Evolutionary conservation across 148 eudicot genomes (phyloP), one percentile per base, ranked within the genome.

Genomic region (Nyssa sinensis): DNA sequence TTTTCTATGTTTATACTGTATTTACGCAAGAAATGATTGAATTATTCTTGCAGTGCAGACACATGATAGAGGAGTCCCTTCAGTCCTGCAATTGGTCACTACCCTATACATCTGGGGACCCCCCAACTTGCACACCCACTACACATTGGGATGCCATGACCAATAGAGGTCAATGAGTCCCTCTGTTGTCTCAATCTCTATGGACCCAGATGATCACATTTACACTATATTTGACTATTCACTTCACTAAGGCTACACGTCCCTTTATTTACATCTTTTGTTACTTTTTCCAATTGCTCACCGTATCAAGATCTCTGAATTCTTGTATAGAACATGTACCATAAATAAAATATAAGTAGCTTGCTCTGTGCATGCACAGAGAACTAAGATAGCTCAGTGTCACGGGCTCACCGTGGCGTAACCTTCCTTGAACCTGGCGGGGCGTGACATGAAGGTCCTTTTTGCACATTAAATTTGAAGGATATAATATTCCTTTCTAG

Each of bases 91-190:
- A 27, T 34, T 35, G 33, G 53, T 72, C 58, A 61, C 31, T 61
- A 28, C 35, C 35, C 24, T 19, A 7, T 24, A 25, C 4, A 59
- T 35, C 51, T 59, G 14, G 32, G 32, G 64, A 60, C 75, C 66
- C 47, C 29, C 75, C 67, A 33, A 72, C 75, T 72, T 28, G 58
- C 67, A 72, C 49, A 72, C 24, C 67, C 37, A 59, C 74, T 25
- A 33, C 30, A 14, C n/a, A 17, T 70, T 14, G n/a, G 9, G 51
- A 60, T 19, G 47, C 74, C 49, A 34, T 24, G 1, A 23, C 49
- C 31, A 14, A n/a, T n/a, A n/a, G 32, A 71, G 35, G 66, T 71
- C 74, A 71, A 37, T 19, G 32, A 66, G 51, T 25, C 37, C 35
- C 29, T 25, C 31, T 35, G 55, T 35, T 29, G 32, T 37, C 66